Percentiles rank a stretch among this genome's conserved stretches.
phyloP scores from a whole-genome alignment of 2,329 filamentous ascomycete species.

The Paradendryphiella salina region DNA sequence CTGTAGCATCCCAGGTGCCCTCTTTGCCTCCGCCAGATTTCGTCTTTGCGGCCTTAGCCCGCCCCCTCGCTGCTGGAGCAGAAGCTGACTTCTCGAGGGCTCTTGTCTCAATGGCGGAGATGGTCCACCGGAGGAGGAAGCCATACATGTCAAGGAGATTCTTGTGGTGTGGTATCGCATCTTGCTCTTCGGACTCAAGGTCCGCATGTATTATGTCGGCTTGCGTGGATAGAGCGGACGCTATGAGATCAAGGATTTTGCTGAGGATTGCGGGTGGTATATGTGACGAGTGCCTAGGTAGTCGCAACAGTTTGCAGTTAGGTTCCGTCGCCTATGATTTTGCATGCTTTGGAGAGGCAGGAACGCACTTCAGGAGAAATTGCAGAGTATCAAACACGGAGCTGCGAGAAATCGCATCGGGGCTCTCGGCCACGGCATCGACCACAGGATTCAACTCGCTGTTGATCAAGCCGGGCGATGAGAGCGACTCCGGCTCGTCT shows the following conservation, averaged over 20 bases:
- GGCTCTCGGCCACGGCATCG: slow-evolving; percentile 87
- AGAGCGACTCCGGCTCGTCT: slow-evolving; percentile 82
- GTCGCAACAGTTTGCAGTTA: slow-evolving; percentile 65
- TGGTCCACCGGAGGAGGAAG: slow-evolving; percentile 92
- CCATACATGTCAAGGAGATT: slow-evolving; percentile 90
- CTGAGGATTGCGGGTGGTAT: slow-evolving; percentile 81
- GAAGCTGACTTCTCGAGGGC: slow-evolving; percentile 84
- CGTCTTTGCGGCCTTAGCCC: slow-evolving; percentile 74
- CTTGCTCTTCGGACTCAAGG: slow-evolving; percentile 86
- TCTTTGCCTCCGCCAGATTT: slow-evolving; percentile 65
- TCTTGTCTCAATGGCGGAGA: slow-evolving; percentile 91
- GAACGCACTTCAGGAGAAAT: slow-evolving; percentile 92
- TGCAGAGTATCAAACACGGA: slow-evolving; percentile 89
- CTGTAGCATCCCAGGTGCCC: slow-evolving; percentile 82
- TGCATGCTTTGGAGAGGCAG: slow-evolving; percentile 53
- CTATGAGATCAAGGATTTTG: slow-evolving; percentile 89
- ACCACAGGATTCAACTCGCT: slow-evolving; percentile 87
- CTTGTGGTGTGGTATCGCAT: slow-evolving; percentile 80
- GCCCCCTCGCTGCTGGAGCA: slow-evolving; percentile 69
- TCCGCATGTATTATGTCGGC: slow-evolving; percentile 84
- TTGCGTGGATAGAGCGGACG: slow-evolving; percentile 81
- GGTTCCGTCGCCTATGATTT: slow-evolving; percentile 46
- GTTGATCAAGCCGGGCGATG: slow-evolving; percentile 74
- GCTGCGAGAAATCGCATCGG: slow-evolving; percentile 80
- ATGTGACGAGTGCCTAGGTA: slow-evolving; percentile 76